phyloP scores from a whole-genome alignment of 148 eudicot species.

The Heliamphora exappendiculata region DNA sequence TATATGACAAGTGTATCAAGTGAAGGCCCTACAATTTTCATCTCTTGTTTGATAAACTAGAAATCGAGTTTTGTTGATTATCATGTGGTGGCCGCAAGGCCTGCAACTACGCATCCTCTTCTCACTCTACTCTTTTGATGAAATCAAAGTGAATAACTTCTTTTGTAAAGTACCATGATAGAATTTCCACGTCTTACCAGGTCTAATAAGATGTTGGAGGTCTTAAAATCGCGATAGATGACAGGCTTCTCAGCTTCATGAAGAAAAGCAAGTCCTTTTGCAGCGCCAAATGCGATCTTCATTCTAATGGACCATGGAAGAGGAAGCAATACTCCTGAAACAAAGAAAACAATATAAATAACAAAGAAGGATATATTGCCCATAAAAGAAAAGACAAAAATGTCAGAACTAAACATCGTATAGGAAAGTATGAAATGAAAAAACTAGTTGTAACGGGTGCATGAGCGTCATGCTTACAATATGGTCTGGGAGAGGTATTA shows the following conservation, averaged over 20 bases:
- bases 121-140: background rate
- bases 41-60: background rate
- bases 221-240: slow-evolving; percentile 86
- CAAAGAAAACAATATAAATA: background rate
- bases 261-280: slow-evolving; percentile 82
- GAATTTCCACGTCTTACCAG: slow-evolving; percentile 35
- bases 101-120: background rate
- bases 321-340: slow-evolving; percentile 76
- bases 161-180: background rate
- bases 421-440: too few relatives aligned
- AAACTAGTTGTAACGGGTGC: too few relatives aligned
- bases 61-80: background rate
- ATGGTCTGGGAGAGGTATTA: too few relatives aligned
- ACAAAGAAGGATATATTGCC: background rate
- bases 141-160: background rate
- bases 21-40: background rate
- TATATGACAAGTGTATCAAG: background rate
- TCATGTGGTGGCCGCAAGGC: background rate
- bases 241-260: slow-evolving; percentile 87
- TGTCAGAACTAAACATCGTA: background rate
- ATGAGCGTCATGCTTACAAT: too few relatives aligned
- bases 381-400: background rate
- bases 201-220: slow-evolving; percentile 76
- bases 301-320: slow-evolving; percentile 82
- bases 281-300: slow-evolving; percentile 86